Evolutionary conservation across 2,329 filamentous ascomycete genomes (phyloP), one percentile per base, ranked within the genome.

Genomic region (Venturiaceae sp.): DNA sequence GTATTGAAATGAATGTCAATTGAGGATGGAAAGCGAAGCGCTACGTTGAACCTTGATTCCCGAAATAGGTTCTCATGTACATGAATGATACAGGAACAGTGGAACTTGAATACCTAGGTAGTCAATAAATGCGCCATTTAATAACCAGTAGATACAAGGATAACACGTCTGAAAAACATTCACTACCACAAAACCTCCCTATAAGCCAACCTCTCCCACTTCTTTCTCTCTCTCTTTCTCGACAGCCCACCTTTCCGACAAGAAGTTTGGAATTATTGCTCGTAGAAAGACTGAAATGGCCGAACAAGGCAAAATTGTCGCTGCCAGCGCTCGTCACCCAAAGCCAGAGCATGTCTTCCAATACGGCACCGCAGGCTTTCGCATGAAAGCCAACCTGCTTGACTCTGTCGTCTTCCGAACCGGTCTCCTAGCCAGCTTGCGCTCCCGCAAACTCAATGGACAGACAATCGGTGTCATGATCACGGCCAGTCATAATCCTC

Each of bases 391-490:
- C 60, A 86, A 91, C 67, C 82, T 95, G 59, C 87, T 97, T 67
- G 89, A 95, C 70, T 94, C 90, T 36, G 90, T 99, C 63, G 84
- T 95, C 65, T 96, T 92, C 75, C 87, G 92, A 52, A 92, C 96
- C 64, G 94, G 92, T 55, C 83, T 99, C 61, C 83, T 96, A 60
- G 90, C 94, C 33, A 85, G 88, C 59, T 82, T 97, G 55, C 87
- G 94, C 63, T 96, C 91, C 64, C 88, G 90, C 71, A 95, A 94
- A 75, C 83, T 95, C 66, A 86, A 87, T 71, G 87, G 91, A 63
- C 89, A 95, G 77, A 87, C 90, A 66, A 95, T 99, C 68, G 94
- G 94, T 68, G 87, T 99, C 65, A 96, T 96, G 91, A 88, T 96
- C 72, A 96, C 91, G 44, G 91, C 91, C 62, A 95, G 89, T 68